Percentiles rank a stretch among this genome's conserved stretches.
phyloP scores from a whole-genome alignment of 2,329 filamentous ascomycete species.

The Fulvia fulva region DNA sequence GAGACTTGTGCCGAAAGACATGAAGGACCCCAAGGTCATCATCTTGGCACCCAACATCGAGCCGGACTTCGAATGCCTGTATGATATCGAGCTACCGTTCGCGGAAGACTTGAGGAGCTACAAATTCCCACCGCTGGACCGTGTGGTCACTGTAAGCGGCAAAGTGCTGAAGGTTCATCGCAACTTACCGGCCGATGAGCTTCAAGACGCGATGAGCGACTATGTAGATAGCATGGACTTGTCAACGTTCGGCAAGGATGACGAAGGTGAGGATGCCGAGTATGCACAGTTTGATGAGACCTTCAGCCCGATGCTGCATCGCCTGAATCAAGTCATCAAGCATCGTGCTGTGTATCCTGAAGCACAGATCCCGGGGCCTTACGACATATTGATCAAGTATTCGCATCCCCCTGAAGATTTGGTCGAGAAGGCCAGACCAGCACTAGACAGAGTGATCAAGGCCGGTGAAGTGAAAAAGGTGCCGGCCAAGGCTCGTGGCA shows the following conservation, averaged over 20 bases:
- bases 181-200: conserved; percentile 70
- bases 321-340: conserved; percentile 79
- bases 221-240: conserved; percentile 95
- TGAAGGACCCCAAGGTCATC: conserved; percentile 70
- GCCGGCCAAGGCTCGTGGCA: conserved; percentile 46
- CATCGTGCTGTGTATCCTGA: conserved; percentile 73
- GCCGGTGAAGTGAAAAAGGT: conserved; percentile 76
- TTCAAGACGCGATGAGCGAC: conserved; percentile 78
- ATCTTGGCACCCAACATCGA: conserved; percentile 79
- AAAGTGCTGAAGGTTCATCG: conserved; percentile 76
- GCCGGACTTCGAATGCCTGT: conserved; percentile 73
- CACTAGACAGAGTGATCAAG: conserved; percentile 61
- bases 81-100: conserved; percentile 88
- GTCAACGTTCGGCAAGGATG: conserved; percentile 64
- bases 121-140: conserved; percentile 84
- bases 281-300: conserved; percentile 76
- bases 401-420: conserved; percentile 68
- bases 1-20: conserved; percentile 78
- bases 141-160: conserved; percentile 80
- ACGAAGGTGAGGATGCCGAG: conserved; percentile 64
- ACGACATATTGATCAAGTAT: conserved; percentile 66
- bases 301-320: conserved; percentile 82
- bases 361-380: conserved; percentile 57
- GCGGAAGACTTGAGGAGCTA: conserved; percentile 89
- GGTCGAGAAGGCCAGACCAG: conserved; percentile 53